These are phyloP conservation scores for Cladophialophora exuberans DNA, from an alignment of 2,329 filamentous ascomycete genomes.

Conservation along the genomic window DNA sequence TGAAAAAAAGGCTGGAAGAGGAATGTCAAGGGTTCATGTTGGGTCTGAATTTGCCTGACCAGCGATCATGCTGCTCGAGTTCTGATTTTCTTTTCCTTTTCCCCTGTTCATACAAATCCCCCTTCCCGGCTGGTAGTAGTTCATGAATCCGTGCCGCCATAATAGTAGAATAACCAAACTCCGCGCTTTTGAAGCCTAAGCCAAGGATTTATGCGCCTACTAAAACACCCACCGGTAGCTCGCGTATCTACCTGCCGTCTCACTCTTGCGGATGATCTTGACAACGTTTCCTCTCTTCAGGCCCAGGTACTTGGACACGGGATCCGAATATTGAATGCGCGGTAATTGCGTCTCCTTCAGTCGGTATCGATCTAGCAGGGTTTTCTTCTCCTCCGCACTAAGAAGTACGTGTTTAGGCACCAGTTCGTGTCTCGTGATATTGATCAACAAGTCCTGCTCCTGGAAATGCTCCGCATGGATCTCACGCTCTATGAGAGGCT, in stretches of 20 bases:
- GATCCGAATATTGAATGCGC: conserved; percentile 86
- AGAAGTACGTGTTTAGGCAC: conserved; percentile 92
- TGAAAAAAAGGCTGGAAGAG: too few relatives aligned
- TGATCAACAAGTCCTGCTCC: conserved; percentile 93
- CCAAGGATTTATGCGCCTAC: conserved; percentile 30
- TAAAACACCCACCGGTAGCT: conserved; percentile 77
- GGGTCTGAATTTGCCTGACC: too few relatives aligned
- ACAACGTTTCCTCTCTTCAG: conserved; percentile 91
- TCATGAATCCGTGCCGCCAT: neutral
- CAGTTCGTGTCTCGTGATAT: conserved; percentile 96
- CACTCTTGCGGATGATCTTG: conserved; percentile 94
- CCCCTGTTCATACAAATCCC: neutral
- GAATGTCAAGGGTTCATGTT: too few relatives aligned
- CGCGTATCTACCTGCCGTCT: conserved; percentile 94
- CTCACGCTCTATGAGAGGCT: conserved; percentile 48
- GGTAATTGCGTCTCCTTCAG: conserved; percentile 97
- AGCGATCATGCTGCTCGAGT: too few relatives aligned
- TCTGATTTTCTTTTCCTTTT: too few relatives aligned
- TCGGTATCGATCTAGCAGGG: conserved; percentile 84
- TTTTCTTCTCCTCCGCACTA: conserved; percentile 84
- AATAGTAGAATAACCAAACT: conserved; percentile 2
- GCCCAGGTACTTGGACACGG: conserved; percentile 88
- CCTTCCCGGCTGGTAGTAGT: neutral
- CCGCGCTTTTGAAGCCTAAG: conserved; percentile 13
- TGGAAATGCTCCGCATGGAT: conserved; percentile 88